phyloP scores from a whole-genome alignment of 192 early-diverging fungal species.

The Endogone sp. region DNA sequence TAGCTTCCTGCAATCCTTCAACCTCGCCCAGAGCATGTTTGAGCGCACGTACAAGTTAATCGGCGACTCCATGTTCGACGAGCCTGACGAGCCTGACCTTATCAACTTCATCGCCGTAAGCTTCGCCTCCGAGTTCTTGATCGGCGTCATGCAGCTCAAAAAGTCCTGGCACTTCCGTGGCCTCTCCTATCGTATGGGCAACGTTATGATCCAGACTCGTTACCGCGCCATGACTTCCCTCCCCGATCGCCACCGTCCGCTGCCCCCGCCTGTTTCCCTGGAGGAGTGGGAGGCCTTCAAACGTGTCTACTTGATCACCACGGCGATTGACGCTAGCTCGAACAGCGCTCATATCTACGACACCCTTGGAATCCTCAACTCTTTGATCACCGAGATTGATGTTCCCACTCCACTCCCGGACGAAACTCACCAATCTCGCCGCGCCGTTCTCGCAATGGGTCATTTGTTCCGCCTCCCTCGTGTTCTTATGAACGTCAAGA shows the following conservation, averaged over 20 bases:
- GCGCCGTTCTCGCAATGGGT: background rate
- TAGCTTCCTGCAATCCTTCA: too few species aligned
- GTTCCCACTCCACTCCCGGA: background rate
- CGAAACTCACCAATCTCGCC: background rate
- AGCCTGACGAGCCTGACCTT: background rate
- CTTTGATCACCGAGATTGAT: background rate
- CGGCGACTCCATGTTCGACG: background rate
- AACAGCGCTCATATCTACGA: background rate
- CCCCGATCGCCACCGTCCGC: background rate
- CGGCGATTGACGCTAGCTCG: background rate
- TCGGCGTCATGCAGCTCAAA: background rate
- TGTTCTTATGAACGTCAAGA: background rate
- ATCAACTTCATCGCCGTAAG: background rate
- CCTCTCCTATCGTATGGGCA: background rate
- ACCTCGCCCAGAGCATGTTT: background rate
- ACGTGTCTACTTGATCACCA: background rate
- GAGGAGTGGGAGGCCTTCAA: background rate
- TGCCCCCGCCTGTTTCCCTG: background rate
- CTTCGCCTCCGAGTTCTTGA: background rate
- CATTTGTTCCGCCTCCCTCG: background rate
- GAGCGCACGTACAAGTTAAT: background rate
- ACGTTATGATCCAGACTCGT: background rate
- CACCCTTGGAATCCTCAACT: background rate
- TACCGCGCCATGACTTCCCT: background rate
- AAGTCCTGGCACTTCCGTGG: background rate